phyloP scores from a whole-genome alignment of 345 rosid genomes.

The Trapa bicornis region DNA sequence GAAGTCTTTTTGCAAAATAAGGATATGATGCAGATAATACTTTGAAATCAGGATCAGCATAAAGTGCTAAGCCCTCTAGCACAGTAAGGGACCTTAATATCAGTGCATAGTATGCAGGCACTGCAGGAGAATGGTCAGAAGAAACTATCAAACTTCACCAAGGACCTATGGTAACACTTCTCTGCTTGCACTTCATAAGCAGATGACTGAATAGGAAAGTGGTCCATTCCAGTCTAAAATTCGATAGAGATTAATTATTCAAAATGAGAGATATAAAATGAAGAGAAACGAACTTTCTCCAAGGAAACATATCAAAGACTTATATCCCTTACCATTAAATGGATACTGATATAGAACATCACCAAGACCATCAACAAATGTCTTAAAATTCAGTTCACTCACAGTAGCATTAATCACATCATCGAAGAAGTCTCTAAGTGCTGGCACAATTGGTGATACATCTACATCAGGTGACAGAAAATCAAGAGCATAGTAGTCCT shows the following conservation, averaged over 20 bases:
- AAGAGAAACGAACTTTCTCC: not conserved
- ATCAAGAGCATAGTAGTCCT: constrained; percentile 77
- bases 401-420: constrained; percentile 88
- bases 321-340: constrained; percentile 44
- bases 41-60: constrained; percentile 87
- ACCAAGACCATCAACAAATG: constrained; percentile 87
- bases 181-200: no score
- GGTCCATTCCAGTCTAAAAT: no score
- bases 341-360: constrained; percentile 85
- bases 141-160: no score
- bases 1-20: constrained; percentile 94
- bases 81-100: constrained; percentile 93
- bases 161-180: no score
- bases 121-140: constrained; percentile 30
- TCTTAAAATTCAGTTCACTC: constrained; percentile 86
- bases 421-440: constrained; percentile 74
- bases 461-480: constrained; percentile 83
- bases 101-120: constrained; percentile 89
- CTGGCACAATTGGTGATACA: constrained; percentile 86
- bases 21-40: constrained; percentile 94
- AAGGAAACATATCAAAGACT: not conserved
- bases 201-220: no score
- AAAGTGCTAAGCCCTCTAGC: constrained; percentile 88
- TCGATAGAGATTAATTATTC: no score
- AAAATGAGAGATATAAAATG: not conserved